Evolutionary conservation across 352 stramenopile species (phyloP), one percentile per base, ranked within the genome.

Genomic region (Pythium plurisporium): DNA sequence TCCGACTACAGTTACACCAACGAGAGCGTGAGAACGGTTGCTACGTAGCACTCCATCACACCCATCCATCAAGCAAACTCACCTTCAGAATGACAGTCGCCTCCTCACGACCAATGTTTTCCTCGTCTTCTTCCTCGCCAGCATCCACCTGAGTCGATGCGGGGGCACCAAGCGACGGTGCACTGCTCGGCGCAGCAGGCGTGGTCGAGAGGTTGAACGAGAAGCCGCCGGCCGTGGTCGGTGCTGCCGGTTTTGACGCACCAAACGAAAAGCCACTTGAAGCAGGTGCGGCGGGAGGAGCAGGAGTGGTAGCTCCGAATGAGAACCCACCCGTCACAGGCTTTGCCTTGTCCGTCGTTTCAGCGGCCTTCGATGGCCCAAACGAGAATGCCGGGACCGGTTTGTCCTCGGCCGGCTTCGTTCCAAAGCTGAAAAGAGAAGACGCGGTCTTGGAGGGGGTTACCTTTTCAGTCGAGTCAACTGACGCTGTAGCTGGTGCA

Each of bases 31-130:
- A 42, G 36, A 4, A 1, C n/a, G n/a, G n/a, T n/a, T n/a, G 36
- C 22, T 5, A 42, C 14, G 1, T 23, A 22, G 17, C 36, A 11
- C 2, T 26, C 36, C 14, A 11, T 42, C 36, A 42, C 36, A 19
- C 14, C 2, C 36, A 14, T 11, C 11, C 17, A 42, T 5, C 12
- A 23, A 36, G 3, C 25, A n/a, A n/a, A n/a, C 46, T 25, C 69
- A 93, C 85, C 78, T 95, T 95, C 48, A 95, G 65, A 51, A 95
- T 91, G 10, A 95, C 81, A 10, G 85, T 95, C 26, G 82, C 81
- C 59, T 89, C 82, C 62, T 95, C 85, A 4, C 78, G 85, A 45
- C 85, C 85, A 48, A 95, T 67, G 40, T 76, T 89, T 54, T 93
- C 85, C 9, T 94, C 82, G 22, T 91, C 79, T 43, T 91, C 81